phyloP scores from a whole-genome alignment of 352 stramenopile genomes.

The Blastocystis sp. region DNA sequence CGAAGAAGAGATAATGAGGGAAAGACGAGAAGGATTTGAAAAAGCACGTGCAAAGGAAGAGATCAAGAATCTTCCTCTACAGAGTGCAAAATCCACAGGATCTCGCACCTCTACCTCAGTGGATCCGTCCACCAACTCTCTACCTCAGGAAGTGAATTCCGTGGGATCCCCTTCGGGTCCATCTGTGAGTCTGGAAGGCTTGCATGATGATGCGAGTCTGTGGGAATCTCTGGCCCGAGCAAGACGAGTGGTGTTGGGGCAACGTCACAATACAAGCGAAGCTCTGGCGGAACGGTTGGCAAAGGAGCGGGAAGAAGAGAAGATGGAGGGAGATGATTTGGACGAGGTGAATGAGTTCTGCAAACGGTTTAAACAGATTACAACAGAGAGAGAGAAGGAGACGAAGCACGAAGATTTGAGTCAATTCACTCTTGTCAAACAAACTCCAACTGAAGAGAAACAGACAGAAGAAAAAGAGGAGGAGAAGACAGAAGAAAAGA shows the following conservation, averaged over 20 bases:
- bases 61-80: not conserved
- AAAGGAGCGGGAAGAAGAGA: conserved; percentile 17
- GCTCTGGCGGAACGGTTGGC: not conserved
- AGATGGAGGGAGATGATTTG: not conserved
- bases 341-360: conserved; percentile 24
- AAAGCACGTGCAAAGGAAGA: conserved; percentile 23
- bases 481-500: not conserved
- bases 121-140: too few species aligned
- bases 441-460: not conserved
- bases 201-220: not conserved
- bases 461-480: not conserved
- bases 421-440: not conserved
- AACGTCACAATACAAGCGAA: not conserved
- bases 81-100: too few species aligned
- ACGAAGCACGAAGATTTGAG: not conserved
- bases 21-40: not conserved
- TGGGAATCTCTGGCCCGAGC: not conserved
- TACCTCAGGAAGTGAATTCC: too few species aligned
- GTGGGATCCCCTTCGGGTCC: too few species aligned
- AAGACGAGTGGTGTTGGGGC: not conserved
- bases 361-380: conserved; percentile 31
- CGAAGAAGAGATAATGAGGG: not conserved
- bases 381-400: conserved; percentile 24
- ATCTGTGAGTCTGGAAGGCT: not conserved
- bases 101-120: too few species aligned